Conservation (phyloP, 2,329 filamentous ascomycete genomes). For the Trichophyton simii region DNA sequence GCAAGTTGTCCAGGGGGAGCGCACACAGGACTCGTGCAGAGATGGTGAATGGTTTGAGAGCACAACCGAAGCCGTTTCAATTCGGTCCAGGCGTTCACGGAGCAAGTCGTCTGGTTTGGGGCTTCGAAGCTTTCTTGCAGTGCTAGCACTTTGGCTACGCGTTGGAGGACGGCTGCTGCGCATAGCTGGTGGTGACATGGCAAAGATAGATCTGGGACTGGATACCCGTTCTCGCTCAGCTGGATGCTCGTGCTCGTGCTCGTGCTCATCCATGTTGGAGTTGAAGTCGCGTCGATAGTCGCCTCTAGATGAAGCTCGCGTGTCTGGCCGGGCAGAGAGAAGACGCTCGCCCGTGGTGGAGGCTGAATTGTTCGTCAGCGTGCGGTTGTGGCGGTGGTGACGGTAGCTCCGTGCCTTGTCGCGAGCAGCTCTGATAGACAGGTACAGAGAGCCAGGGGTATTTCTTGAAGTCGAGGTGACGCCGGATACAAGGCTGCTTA, state of each 20-base stretch:
- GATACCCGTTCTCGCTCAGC: not conserved
- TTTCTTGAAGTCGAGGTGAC: not conserved
- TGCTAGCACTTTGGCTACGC: constrained; percentile 2
- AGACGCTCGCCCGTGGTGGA: not conserved
- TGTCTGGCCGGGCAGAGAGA: not conserved
- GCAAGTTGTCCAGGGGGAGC: not conserved
- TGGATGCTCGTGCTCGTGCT: not conserved
- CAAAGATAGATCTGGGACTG: constrained; percentile 1
- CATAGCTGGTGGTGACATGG: not conserved
- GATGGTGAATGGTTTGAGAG: constrained; percentile 9
- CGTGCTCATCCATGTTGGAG: not conserved
- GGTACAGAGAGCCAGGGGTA: constrained; percentile 10
- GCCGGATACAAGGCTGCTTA: constrained; percentile 4
- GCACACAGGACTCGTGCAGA: not conserved
- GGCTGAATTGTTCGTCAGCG: constrained; percentile 3
- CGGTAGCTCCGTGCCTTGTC: constrained; percentile 5
- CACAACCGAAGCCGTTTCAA: constrained; percentile 8
- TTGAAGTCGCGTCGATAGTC: not conserved
- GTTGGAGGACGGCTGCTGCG: constrained; percentile 7
- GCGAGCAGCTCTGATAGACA: constrained; percentile 9
- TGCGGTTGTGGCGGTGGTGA: constrained; percentile 3
- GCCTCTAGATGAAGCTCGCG: not conserved
- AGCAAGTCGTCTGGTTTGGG: constrained; percentile 9
- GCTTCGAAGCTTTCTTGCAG: constrained; percentile 5
- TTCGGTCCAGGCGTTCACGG: constrained; percentile 8